Conservation (phyloP, 345 rosid genomes). For the Clarkia xantiana region DNA sequence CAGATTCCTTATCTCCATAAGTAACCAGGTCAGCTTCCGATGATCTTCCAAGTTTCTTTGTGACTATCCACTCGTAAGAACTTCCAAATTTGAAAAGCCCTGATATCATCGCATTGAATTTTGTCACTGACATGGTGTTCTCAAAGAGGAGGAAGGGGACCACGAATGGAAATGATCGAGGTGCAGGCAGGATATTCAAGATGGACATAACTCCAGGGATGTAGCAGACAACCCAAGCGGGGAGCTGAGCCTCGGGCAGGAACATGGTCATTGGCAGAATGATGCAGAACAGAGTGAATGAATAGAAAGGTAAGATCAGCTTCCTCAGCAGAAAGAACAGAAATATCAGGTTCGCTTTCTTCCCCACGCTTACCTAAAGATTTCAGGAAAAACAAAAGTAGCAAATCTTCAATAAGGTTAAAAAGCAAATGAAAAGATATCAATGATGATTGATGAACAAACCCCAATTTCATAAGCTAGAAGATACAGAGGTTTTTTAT, state of each 20-base stretch:
- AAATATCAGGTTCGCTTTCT: constrained; percentile 77
- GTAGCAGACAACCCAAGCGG: constrained; percentile 90
- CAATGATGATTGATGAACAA: no score
- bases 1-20: constrained; percentile 44
- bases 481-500: no score
- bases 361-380: constrained; percentile 45
- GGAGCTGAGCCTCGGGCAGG: constrained; percentile 77
- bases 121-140: constrained; percentile 96
- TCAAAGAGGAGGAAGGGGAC: constrained; percentile 92
- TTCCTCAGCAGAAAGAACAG: constrained; percentile 79
- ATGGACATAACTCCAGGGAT: constrained; percentile 77
- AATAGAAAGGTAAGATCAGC: constrained; percentile 83
- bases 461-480: no score
- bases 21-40: constrained; percentile 81
- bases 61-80: constrained; percentile 88
- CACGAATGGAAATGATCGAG: constrained; percentile 72
- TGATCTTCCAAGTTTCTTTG: constrained; percentile 83
- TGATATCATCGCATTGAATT: constrained; percentile 91
- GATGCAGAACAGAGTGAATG: constrained; percentile 91
- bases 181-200: constrained; percentile 73
- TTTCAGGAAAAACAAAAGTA: neutral
- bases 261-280: constrained; percentile 85
- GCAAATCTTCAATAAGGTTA: no score
- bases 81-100: constrained; percentile 70
- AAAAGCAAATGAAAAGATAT: no score